Evolutionary conservation across 345 rosid genomes (phyloP).

Genomic region (Corymbia maculata): DNA sequence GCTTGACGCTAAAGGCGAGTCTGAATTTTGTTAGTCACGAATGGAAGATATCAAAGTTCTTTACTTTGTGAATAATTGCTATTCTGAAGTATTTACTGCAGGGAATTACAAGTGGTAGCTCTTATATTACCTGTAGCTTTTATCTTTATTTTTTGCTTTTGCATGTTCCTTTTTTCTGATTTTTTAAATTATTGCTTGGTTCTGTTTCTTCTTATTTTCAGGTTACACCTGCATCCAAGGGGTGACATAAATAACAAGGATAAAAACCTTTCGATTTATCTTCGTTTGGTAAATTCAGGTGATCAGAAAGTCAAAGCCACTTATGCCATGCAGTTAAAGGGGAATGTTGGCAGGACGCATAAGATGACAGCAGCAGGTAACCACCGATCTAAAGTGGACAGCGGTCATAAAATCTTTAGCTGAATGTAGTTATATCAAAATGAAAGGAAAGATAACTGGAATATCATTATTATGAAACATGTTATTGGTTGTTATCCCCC

Average conservation of each 20-base stretch:
- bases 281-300: neutral
- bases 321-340: neutral
- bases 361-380: too few species aligned
- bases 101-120: neutral
- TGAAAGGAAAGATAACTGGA: neutral
- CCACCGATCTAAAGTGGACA: neutral
- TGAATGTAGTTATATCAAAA: neutral
- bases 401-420: neutral
- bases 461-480: neutral
- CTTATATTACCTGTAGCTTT: neutral
- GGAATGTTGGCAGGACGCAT: neutral
- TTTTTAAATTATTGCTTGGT: neutral
- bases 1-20: neutral
- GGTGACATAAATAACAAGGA: neutral
- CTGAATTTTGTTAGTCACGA: too few species aligned
- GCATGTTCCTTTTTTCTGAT: neutral
- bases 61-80: neutral
- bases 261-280: neutral
- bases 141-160: neutral
- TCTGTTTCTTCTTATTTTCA: neutral
- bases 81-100: neutral
- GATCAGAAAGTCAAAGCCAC: neutral
- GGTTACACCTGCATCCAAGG: neutral
- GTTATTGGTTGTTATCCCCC: neutral
- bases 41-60: neutral